Base-by-base conservation (phyloP, 1,139 yeast species). In the Geotrichum cucujoidarum region DNA sequence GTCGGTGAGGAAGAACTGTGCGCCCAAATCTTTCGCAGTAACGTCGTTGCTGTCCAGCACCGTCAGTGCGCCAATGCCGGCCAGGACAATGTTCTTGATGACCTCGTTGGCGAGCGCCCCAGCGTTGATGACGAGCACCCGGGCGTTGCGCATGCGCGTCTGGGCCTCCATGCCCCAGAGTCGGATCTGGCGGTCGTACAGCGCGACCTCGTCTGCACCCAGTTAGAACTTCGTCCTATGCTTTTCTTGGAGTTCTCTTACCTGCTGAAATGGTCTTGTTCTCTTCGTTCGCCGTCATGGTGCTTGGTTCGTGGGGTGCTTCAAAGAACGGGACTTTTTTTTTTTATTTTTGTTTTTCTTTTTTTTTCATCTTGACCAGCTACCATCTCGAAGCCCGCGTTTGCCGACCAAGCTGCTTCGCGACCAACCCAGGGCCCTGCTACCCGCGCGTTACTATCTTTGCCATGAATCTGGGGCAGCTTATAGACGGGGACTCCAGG, bases 151-250 rank as follows among this genome's bases (percentile, higher is more conserved):
- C 70, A 92, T 77, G 45, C 89, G 71, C 44, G 80, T 74, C 65
- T 92, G 99, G 14, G 97, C 95, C 25, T 86, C 94, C 68, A 92
- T 74, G 11, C 98, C 98, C 99, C 99, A 92, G 33, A 92, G 74
- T 56, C 99, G 71, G 58, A 92, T 90, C 65, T 92, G 99, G 52
- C 99, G 77, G 66, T 92, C 99, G 64, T 92, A 92, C 25, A 90
- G 72, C 1, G 95, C 95, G 49, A 90, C 81, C 65, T 90, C 97
- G 60, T 89, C 97, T 69, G 32, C 11, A 11, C 14, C 5, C 36
- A 17, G 16, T 35, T n/a, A 4, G 31, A 13, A 4, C n/a, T 24
- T 37, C 18, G 21, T 11, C 18, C n/a, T 10, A 8, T 6, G 21
- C n/a, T 29, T 13, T 6, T 18, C 29, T 7, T 31, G 22, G 2